Conservation (phyloP, 352 stramenopile species). For the Aphanomyces stellatus region DNA sequence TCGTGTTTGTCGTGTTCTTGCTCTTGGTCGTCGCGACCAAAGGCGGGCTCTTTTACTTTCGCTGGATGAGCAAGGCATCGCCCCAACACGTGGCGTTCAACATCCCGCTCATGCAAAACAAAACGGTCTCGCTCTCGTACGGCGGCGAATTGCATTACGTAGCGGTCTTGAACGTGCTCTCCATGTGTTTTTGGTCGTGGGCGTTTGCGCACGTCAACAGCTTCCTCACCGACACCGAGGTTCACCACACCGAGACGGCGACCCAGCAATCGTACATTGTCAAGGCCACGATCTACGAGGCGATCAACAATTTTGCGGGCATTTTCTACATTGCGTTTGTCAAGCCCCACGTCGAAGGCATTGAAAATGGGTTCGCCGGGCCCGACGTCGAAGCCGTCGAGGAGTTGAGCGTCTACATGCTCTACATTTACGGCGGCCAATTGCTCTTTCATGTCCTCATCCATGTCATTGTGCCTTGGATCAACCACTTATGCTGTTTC, state of each 20-base stretch:
- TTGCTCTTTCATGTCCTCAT: constrained; percentile 8
- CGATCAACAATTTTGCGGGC: constrained; percentile 93
- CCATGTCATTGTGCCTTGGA: constrained; percentile 2
- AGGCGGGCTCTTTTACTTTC: constrained; percentile 68
- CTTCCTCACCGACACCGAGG: constrained; percentile 88
- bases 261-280: constrained; percentile 90
- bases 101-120: constrained; percentile 39
- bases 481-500: not conserved
- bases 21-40: constrained; percentile 47
- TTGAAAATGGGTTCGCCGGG: constrained; percentile 25
- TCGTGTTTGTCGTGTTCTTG: constrained; percentile 65
- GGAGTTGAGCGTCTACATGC: constrained; percentile 14
- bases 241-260: constrained; percentile 83
- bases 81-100: constrained; percentile 41
- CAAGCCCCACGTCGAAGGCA: constrained; percentile 72
- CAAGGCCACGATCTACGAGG: constrained; percentile 93
- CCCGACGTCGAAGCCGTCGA: constrained; percentile 17
- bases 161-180: constrained; percentile 84
- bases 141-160: constrained; percentile 59
- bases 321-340: constrained; percentile 93
- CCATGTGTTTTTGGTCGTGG: constrained; percentile 31
- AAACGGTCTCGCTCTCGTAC: constrained; percentile 57
- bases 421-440: constrained; percentile 15
- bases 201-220: constrained; percentile 8
- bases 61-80: constrained; percentile 53